These are phyloP conservation scores for Desmodesmus armatus DNA, from an alignment of 139 green algal genomes.

Conservation along the genomic window DNA sequence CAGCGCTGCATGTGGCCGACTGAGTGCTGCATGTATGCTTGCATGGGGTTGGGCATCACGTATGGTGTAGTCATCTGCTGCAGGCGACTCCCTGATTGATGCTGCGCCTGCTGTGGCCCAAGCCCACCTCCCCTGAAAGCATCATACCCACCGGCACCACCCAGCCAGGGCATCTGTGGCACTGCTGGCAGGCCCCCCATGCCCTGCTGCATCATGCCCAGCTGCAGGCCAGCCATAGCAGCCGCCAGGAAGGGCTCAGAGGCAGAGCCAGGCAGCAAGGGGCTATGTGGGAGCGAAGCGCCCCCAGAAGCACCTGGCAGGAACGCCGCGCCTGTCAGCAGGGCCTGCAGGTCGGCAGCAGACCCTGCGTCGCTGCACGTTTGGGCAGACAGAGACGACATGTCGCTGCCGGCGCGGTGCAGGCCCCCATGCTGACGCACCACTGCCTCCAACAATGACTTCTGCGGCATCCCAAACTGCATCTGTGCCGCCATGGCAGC, in stretches of 20 bases:
- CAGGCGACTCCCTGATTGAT: conserved; percentile 26
- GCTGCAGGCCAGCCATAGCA: conserved; percentile 39
- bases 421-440: conserved; percentile 11
- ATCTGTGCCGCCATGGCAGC: background rate
- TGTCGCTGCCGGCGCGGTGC: conserved; percentile 31
- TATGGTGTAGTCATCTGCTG: conserved; percentile 23
- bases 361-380: conserved; percentile 23
- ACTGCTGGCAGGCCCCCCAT: background rate
- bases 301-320: too few species aligned
- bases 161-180: background rate
- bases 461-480: background rate
- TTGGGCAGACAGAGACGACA: conserved; percentile 16
- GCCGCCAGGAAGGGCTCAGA: conserved; percentile 4
- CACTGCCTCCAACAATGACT: conserved; percentile 19
- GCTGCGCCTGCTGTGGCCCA: conserved; percentile 11
- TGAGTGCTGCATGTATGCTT: conserved; percentile 17
- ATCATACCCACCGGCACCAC: background rate
- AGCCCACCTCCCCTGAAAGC: background rate
- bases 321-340: too few species aligned
- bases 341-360: conserved; percentile 30
- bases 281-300: too few species aligned
- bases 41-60: background rate
- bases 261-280: too few species aligned
- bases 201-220: conserved; percentile 11
- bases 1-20: conserved; percentile 28